A percentile compares a stretch with the other conserved stretches of the same genome.
Evolutionary conservation across 2,329 filamentous ascomycete genomes (phyloP).

Genomic region (Chaetothyriales sp.): DNA sequence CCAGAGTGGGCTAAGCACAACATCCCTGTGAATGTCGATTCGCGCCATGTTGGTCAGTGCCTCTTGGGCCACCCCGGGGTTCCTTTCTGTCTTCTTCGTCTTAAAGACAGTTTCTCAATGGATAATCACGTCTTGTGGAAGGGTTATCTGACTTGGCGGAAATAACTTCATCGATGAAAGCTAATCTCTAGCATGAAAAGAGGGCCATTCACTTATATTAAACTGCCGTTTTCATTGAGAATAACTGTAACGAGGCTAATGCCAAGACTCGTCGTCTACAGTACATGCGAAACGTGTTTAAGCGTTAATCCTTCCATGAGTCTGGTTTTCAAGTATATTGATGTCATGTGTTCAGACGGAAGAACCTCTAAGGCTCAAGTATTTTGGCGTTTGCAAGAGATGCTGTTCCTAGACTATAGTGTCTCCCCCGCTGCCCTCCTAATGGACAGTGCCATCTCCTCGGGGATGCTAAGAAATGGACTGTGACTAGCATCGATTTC

Average conservation of each 20-base stretch:
- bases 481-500: conserved; percentile 26
- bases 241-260: no score
- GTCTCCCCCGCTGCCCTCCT: conserved; percentile 10
- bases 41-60: conserved; percentile 51
- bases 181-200: no score
- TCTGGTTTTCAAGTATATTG: no score
- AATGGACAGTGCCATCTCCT: conserved; percentile 23
- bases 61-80: conserved; percentile 42
- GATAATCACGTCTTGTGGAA: conserved; percentile 28
- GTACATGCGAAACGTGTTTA: no score
- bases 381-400: no score
- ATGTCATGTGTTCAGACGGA: no score
- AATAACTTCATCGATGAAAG: no score
- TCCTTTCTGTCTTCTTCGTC: conserved; percentile 27
- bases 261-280: no score
- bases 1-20: conserved; percentile 38
- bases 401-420: neutral
- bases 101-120: conserved; percentile 30
- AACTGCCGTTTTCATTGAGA: no score
- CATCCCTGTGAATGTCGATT: conserved; percentile 42
- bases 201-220: no score
- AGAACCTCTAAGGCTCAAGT: no score
- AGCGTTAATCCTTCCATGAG: no score
- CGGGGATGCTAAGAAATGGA: conserved; percentile 29
- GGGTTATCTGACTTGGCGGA: conserved; percentile 10